phyloP scores from a whole-genome alignment of 1,284 basidiomycete species.

The Leccinum ponderosum region DNA sequence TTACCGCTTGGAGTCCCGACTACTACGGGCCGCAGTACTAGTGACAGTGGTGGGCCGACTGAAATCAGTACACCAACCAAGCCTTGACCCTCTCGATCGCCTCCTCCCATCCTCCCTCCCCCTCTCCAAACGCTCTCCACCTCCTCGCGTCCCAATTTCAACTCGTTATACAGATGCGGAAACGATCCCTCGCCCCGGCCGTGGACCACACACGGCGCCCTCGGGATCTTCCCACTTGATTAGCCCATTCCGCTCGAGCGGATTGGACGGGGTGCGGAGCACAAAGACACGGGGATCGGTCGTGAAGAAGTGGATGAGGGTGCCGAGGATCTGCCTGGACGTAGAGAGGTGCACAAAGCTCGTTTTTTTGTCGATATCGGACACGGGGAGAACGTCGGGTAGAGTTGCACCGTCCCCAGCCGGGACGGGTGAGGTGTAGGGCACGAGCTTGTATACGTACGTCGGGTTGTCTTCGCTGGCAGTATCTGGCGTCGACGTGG shows the following conservation, averaged over 20 bases:
- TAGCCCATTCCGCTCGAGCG: not conserved
- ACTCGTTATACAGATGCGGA: conserved; percentile 31
- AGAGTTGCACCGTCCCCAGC: conserved; percentile 7
- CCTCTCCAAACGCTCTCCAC: conserved; percentile 28
- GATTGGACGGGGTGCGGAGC: conserved; percentile 25
- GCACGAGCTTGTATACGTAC: conserved; percentile 34
- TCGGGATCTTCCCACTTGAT: conserved; percentile 31
- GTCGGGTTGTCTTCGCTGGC: conserved; percentile 14
- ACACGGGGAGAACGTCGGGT: conserved; percentile 27
- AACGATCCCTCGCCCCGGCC: conserved; percentile 28
- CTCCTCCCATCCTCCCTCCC: conserved; percentile 14
- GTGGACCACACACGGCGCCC: conserved; percentile 22
- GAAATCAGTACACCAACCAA: conserved; percentile 27
- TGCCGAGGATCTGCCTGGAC: conserved; percentile 21
- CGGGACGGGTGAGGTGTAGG: conserved; percentile 14
- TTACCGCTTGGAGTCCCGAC: not conserved
- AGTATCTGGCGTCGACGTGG: conserved; percentile 1
- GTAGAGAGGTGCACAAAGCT: conserved; percentile 35
- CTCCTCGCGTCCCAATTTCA: conserved; percentile 24
- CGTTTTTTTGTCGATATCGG: conserved; percentile 22
- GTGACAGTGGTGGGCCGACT: not conserved
- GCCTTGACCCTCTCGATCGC: conserved; percentile 15
- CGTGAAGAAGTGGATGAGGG: conserved; percentile 26
- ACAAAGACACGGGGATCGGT: conserved; percentile 19
- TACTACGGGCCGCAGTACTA: too few relatives aligned